Evolutionary conservation across 2,329 filamentous ascomycete genomes (phyloP).

Genomic region (Xylaria sp.): DNA sequence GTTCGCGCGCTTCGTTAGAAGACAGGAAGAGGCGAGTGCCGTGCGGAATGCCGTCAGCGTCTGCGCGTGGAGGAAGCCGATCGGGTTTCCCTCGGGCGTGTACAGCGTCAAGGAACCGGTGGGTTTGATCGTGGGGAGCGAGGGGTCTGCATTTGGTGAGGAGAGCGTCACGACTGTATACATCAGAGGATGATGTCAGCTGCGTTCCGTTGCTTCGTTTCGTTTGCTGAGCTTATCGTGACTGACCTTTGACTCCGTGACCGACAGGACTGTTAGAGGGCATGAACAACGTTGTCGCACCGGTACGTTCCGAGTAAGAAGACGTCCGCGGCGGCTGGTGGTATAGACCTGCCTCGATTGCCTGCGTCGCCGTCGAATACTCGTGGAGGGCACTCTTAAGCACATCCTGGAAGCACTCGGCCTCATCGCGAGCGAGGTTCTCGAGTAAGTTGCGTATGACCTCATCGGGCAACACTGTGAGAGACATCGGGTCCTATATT

Average conservation of each 20-base stretch:
- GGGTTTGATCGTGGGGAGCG: slow-evolving; percentile 56
- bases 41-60: slow-evolving; percentile 85
- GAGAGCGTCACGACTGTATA: slow-evolving; percentile 70
- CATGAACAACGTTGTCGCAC: slow-evolving; percentile 76
- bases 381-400: slow-evolving; percentile 66
- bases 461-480: slow-evolving; percentile 67
- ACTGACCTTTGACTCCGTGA: slow-evolving; percentile 73
- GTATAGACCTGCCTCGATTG: slow-evolving; percentile 55
- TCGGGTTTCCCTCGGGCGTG: slow-evolving; percentile 66
- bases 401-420: slow-evolving; percentile 60
- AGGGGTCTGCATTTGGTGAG: slow-evolving; percentile 51
- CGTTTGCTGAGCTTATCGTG: background rate
- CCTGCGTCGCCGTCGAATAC: slow-evolving; percentile 66
- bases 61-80: slow-evolving; percentile 76
- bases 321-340: slow-evolving; percentile 66
- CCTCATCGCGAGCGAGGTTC: slow-evolving; percentile 61
- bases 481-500: slow-evolving; percentile 53
- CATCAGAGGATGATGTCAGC: slow-evolving; percentile 18
- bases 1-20: slow-evolving; percentile 71
- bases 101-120: slow-evolving; percentile 77
- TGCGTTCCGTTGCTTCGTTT: background rate
- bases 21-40: slow-evolving; percentile 74
- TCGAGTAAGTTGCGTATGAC: slow-evolving; percentile 66
- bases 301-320: slow-evolving; percentile 59
- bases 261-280: slow-evolving; percentile 71